Evolutionary conservation across 257 asterid genomes (phyloP), one percentile per base, ranked within the genome.

Genomic region (Cruciata laevipes): DNA sequence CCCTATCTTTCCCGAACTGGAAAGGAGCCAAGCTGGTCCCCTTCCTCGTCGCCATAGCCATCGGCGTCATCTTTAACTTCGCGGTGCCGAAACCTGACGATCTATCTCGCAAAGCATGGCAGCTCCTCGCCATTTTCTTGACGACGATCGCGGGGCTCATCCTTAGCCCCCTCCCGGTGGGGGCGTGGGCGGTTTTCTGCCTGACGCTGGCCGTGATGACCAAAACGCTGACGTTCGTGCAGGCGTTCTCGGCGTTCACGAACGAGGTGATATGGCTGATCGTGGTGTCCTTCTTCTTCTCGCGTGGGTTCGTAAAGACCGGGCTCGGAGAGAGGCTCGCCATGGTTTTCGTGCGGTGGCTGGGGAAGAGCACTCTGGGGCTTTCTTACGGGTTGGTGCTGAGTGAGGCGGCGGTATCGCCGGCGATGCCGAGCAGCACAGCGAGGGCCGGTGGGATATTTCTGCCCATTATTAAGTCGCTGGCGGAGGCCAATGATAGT

Each of bases 401-500:
- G 42, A 89, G 95, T 8, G 97, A 87, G 78, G 84, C 81, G 0
- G 77, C 79, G 0, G 76, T 89, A 42, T 83, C 91, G 18, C 95
- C 97, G 14, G 97, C 89, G 10, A 85, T 89, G 89, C 97, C 97
- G 2, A 87, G 97, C 47, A 65, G 83, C 16, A 83, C 91, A 3
- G 95, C 97, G 0, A 72, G 97, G 47, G 93, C 95, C 16, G 97
- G 95, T 17, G 97, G 97, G 3, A 85, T 89, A 4, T 89, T 89
- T 61, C 42, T 89, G 82, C 97, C 97, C 4, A 87, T 90, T 59
- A 90, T 90, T 25, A 84, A 81, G 72, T 87, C 95, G 0, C 63
- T 90, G 69, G 87, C 97, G 0, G 55, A 72, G 60, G 80, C 75
- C 3, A 79, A 73, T 35, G 89, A 83, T 4, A 90, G 97, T 65